Evolutionary conservation across 257 asterid species (phyloP).

Genomic region (Phtheirospermum japonicum): DNA sequence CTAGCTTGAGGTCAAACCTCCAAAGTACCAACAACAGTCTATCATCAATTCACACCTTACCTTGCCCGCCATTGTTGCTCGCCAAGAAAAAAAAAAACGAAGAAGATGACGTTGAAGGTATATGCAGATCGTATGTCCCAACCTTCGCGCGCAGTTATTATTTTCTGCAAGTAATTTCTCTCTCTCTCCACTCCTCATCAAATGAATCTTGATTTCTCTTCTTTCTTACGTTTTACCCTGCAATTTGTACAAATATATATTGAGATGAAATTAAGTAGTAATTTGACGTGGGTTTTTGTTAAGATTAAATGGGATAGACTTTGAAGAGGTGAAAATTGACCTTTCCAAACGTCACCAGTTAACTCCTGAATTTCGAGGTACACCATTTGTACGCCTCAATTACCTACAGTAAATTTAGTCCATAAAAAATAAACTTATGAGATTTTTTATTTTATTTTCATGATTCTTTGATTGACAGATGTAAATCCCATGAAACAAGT

Average conservation of each 20-base stretch:
- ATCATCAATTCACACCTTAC: no score
- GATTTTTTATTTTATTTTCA: not conserved
- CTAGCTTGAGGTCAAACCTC: no score
- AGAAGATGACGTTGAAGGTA: slow-evolving; percentile 57
- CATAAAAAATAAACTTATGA: not conserved
- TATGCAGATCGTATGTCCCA: slow-evolving; percentile 86
- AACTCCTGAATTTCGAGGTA: slow-evolving; percentile 73
- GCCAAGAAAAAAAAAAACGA: not conserved
- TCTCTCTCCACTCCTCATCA: not conserved
- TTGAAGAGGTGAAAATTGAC: slow-evolving; percentile 69
- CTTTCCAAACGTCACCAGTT: slow-evolving; percentile 55
- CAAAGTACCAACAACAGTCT: no score
- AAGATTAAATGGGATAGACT: slow-evolving; percentile 76
- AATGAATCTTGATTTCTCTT: slow-evolving; percentile 13
- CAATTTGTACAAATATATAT: no score
- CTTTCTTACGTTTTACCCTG: not conserved
- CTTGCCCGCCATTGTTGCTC: no score
- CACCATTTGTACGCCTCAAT: not conserved
- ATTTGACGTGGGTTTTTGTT: slow-evolving; percentile 31
- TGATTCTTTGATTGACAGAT: slow-evolving; percentile 34
- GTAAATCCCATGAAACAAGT: slow-evolving; percentile 75
- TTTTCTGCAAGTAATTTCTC: slow-evolving; percentile 82
- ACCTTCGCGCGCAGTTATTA: slow-evolving; percentile 82
- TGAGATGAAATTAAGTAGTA: not conserved
- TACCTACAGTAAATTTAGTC: not conserved